phyloP scores from a whole-genome alignment of 2,329 filamentous ascomycete species.

The Paraphaeosphaeria sporulosa region DNA sequence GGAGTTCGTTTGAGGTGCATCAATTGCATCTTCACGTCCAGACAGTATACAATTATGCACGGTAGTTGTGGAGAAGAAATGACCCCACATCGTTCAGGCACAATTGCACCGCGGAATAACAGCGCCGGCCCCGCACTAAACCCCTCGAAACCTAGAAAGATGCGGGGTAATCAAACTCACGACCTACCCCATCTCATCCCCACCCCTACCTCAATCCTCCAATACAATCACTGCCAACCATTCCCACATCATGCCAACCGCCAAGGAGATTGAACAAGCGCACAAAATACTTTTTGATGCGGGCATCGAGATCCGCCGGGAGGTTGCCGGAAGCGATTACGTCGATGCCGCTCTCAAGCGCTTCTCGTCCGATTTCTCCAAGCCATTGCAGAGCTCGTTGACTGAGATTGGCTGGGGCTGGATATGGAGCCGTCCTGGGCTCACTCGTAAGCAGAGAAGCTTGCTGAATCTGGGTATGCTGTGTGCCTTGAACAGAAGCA shows the following conservation, averaged over 20 bases:
- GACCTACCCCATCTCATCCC: background rate
- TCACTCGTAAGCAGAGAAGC: constrained; percentile 49
- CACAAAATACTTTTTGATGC: constrained; percentile 26
- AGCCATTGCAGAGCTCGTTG: constrained; percentile 64
- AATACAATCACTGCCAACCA: background rate
- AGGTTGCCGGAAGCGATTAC: constrained; percentile 60
- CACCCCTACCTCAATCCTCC: background rate
- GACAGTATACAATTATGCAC: background rate
- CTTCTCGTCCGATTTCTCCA: constrained; percentile 62
- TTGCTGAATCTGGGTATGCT: constrained; percentile 70
- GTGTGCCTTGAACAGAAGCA: constrained; percentile 62
- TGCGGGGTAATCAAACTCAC: constrained; percentile 21
- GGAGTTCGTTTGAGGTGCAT: background rate
- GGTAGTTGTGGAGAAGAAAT: constrained; percentile 19
- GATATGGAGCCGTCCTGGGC: constrained; percentile 65
- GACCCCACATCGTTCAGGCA: constrained; percentile 22
- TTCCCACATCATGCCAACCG: constrained; percentile 6
- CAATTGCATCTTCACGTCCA: constrained; percentile 4
- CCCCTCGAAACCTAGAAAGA: background rate
- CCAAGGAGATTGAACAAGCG: constrained; percentile 14
- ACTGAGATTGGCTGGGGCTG: constrained; percentile 69
- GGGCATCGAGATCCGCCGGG: constrained; percentile 24
- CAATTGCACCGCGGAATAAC: constrained; percentile 8
- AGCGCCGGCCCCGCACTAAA: constrained; percentile 20
- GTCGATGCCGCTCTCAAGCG: constrained; percentile 62